phyloP scores from a whole-genome alignment of 768 basidiomycete genomes.

The Boletus subparvulus region DNA sequence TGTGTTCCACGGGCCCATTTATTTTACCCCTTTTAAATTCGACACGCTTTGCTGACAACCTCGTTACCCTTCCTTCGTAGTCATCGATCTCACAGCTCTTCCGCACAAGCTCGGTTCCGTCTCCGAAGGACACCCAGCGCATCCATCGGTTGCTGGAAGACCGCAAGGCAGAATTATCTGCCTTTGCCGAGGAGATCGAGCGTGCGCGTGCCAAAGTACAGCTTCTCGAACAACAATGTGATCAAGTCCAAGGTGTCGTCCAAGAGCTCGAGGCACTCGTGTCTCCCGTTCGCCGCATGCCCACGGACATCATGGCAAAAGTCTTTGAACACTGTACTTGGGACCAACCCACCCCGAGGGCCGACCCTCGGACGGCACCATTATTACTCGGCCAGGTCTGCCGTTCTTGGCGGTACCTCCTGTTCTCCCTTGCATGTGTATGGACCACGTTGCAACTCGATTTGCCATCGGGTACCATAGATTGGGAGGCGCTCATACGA shows the following conservation, averaged over 20 bases:
- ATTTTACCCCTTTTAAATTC: background rate
- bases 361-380: constrained; percentile 17
- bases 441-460: constrained; percentile 27
- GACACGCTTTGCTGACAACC: background rate
- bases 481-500: constrained; percentile 29
- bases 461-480: constrained; percentile 16
- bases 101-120: constrained; percentile 28
- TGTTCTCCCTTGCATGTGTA: constrained; percentile 28
- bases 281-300: constrained; percentile 33
- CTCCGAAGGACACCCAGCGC: constrained; percentile 20
- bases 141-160: constrained; percentile 18
- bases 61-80: background rate
- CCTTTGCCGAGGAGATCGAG: constrained; percentile 20
- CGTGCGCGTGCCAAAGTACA: constrained; percentile 21
- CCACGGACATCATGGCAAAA: constrained; percentile 30
- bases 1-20: constrained; percentile 2
- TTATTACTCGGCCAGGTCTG: constrained; percentile 32
- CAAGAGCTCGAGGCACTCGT: constrained; percentile 27
- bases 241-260: constrained; percentile 11
- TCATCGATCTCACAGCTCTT: constrained; percentile 30
- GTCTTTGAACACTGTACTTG: constrained; percentile 25
- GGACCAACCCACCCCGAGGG: constrained; percentile 8
- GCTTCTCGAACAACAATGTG: constrained; percentile 18
- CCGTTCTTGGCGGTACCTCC: constrained; percentile 31
- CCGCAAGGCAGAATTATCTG: constrained; percentile 13